Conservation (phyloP, 2,329 filamentous ascomycete species). For the Gnomoniopsis smithogilvyi region DNA sequence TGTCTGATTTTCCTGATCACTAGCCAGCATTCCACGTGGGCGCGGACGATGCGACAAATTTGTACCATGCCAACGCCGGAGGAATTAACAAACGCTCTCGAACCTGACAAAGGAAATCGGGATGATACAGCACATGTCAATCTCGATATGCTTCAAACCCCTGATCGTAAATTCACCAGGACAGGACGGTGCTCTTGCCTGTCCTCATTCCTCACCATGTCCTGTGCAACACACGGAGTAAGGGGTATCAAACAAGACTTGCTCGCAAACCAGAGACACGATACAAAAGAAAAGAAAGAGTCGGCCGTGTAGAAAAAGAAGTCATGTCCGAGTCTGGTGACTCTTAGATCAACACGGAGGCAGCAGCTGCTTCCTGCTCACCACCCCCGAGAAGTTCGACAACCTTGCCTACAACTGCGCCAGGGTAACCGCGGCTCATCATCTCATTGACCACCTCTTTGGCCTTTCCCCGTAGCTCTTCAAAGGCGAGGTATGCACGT, state of each 20-base stretch:
- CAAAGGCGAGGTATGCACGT: constrained; percentile 80
- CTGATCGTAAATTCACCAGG: background rate
- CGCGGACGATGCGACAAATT: constrained; percentile 8
- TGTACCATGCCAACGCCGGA: constrained; percentile 10
- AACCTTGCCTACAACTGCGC: constrained; percentile 90
- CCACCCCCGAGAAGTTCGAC: constrained; percentile 76
- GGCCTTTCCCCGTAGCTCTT: constrained; percentile 69
- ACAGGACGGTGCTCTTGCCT: background rate
- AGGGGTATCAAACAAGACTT: constrained; percentile 28
- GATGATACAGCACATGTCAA: background rate
- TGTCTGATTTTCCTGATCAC: background rate
- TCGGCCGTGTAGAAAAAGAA: background rate
- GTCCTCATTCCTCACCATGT: background rate
- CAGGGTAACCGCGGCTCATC: constrained; percentile 83
- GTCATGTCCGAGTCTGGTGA: constrained; percentile 17
- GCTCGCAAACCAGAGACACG: constrained; percentile 12
- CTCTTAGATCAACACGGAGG: constrained; percentile 13
- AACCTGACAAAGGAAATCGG: constrained; percentile 7
- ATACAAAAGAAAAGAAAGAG: constrained; percentile 19
- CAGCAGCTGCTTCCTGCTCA: constrained; percentile 32
- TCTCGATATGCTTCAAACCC: background rate
- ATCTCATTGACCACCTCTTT: constrained; percentile 84
- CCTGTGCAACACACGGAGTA: constrained; percentile 15
- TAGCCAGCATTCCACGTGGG: constrained; percentile 13
- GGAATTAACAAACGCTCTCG: constrained; percentile 6